Evolutionary conservation across 2,329 filamentous ascomycete genomes (phyloP).

Genomic region (Xylaria digitata): DNA sequence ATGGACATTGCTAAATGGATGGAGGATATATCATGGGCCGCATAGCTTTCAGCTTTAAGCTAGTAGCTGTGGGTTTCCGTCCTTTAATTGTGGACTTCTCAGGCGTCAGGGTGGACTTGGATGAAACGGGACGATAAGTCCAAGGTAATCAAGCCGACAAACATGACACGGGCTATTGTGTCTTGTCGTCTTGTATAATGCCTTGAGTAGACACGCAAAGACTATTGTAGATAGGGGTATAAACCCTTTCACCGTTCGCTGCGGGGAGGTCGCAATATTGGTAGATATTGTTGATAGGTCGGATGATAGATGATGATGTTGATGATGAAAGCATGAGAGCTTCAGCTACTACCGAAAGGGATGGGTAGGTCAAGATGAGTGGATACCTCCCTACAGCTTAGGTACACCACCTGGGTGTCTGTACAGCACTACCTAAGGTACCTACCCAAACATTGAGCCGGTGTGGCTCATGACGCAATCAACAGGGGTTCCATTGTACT

Average conservation of each 20-base stretch:
- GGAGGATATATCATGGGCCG: not conserved
- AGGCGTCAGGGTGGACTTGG: not conserved
- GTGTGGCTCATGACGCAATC: constrained; percentile 44
- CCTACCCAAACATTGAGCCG: not conserved
- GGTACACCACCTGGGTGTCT: too few relatives aligned
- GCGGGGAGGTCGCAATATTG: not conserved
- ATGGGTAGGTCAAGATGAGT: not conserved
- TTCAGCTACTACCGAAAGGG: too few relatives aligned
- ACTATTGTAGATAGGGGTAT: not conserved
- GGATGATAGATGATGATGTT: too few relatives aligned
- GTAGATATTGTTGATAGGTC: not conserved
- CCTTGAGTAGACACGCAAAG: not conserved
- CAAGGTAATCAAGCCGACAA: too few relatives aligned
- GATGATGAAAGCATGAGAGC: not conserved
- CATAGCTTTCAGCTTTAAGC: constrained; percentile 7
- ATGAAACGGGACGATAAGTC: not conserved
- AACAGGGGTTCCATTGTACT: constrained; percentile 12
- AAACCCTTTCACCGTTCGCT: not conserved
- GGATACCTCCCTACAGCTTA: not conserved
- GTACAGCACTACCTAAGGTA: too few relatives aligned
- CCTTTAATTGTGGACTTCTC: not conserved
- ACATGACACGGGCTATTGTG: too few relatives aligned
- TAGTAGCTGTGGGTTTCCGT: not conserved
- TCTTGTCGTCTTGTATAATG: too few relatives aligned
- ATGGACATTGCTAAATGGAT: constrained; percentile 66